These are phyloP conservation scores for Ambrosiella beaveri DNA, from an alignment of 2,329 filamentous ascomycete genomes.

Conservation along the genomic window DNA sequence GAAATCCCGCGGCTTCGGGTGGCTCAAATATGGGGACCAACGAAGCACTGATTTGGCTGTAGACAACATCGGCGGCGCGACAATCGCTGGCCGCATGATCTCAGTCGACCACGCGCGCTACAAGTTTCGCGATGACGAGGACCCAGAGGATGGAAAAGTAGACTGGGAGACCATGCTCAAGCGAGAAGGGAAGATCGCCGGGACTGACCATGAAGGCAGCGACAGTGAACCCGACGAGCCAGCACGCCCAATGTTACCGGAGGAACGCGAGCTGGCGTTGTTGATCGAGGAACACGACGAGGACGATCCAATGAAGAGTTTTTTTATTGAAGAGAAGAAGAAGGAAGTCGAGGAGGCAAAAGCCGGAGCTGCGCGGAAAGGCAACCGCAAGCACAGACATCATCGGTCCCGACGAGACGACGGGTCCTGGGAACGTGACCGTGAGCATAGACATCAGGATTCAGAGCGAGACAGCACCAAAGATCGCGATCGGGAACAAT, in stretches of 20 bases:
- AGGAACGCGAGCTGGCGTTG: slow-evolving; percentile 63
- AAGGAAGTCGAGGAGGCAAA: slow-evolving; percentile 57
- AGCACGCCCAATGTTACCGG: slow-evolving; percentile 49
- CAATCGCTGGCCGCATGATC: slow-evolving; percentile 61
- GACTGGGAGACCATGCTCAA: slow-evolving; percentile 42
- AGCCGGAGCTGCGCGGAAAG: slow-evolving; percentile 31
- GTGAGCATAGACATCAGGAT: too few relatives aligned
- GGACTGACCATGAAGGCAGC: slow-evolving; percentile 25
- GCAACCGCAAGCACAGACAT: slow-evolving; percentile 19
- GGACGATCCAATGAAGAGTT: slow-evolving; percentile 94
- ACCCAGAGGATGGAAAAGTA: slow-evolving; percentile 39
- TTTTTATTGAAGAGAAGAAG: slow-evolving; percentile 77
- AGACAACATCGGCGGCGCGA: slow-evolving; percentile 81
- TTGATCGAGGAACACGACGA: slow-evolving; percentile 73
- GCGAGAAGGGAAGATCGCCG: slow-evolving; percentile 29
- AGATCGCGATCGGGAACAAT: background rate
- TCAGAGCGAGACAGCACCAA: too few relatives aligned
- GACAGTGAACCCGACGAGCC: slow-evolving; percentile 25
- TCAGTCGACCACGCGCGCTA: slow-evolving; percentile 89
- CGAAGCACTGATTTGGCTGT: slow-evolving; percentile 89
- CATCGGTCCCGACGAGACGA: background rate
- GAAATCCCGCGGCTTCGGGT: slow-evolving; percentile 86
- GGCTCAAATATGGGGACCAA: slow-evolving; percentile 97
- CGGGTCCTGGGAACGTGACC: too few relatives aligned
- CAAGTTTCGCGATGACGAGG: slow-evolving; percentile 67